phyloP scores from a whole-genome alignment of 2,329 filamentous ascomycete species.

The Paecilomyces formosus region DNA sequence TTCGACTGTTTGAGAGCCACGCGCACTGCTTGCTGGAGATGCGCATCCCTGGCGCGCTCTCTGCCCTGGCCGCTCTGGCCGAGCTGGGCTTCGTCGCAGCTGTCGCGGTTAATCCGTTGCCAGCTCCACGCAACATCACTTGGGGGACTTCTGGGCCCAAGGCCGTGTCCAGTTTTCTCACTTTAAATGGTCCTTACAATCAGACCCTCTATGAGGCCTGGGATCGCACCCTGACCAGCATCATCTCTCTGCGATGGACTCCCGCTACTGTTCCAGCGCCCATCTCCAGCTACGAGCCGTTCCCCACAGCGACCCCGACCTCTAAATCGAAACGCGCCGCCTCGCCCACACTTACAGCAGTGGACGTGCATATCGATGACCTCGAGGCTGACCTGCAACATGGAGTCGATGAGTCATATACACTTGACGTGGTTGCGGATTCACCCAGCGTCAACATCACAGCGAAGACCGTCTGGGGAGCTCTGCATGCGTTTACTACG shows the following conservation, averaged over 20 bases:
- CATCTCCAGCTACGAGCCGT: constrained; percentile 43
- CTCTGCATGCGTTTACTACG: constrained; percentile 51
- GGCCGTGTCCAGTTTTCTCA: constrained; percentile 29
- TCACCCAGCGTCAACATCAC: constrained; percentile 39
- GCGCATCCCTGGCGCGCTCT: constrained; percentile 7
- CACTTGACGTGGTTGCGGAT: constrained; percentile 33
- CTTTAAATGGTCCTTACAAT: constrained; percentile 30
- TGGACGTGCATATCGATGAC: constrained; percentile 43
- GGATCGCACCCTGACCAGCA: constrained; percentile 42
- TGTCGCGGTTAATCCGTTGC: constrained; percentile 48
- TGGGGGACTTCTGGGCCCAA: constrained; percentile 48
- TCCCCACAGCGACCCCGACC: constrained; percentile 32
- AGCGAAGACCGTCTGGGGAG: constrained; percentile 47
- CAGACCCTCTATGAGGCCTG: constrained; percentile 41
- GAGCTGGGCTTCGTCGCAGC: constrained; percentile 34
- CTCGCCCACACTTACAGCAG: constrained; percentile 25
- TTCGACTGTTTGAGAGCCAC: not conserved
- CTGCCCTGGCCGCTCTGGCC: constrained; percentile 15
- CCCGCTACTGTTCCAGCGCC: constrained; percentile 48
- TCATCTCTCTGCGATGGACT: constrained; percentile 46
- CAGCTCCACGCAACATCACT: constrained; percentile 45
- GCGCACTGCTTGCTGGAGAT: constrained; percentile 2
- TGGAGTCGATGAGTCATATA: constrained; percentile 52
- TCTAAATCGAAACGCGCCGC: constrained; percentile 23
- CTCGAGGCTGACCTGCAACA: constrained; percentile 44